phyloP scores from a whole-genome alignment of 2,329 filamentous ascomycete genomes.

The Fusarium mangiferae region DNA sequence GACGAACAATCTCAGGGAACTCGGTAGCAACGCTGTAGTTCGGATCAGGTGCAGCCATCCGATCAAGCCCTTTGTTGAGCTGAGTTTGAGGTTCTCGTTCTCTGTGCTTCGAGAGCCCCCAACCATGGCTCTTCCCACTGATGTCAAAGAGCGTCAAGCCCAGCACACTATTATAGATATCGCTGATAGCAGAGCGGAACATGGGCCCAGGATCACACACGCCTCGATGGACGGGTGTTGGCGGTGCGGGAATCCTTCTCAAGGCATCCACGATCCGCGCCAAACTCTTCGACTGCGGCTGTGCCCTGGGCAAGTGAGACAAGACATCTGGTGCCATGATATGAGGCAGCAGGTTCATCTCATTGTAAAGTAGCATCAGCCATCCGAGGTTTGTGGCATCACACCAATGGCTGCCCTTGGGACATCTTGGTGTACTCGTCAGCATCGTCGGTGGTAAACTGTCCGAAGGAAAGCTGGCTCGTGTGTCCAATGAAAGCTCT shows the following conservation, averaged over 20 bases:
- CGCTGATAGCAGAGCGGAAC: slow-evolving; percentile 59
- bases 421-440: slow-evolving; percentile 57
- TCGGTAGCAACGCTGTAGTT: slow-evolving; percentile 48
- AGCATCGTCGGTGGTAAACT: slow-evolving; percentile 40
- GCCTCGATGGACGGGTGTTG: slow-evolving; percentile 53
- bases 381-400: slow-evolving; percentile 65
- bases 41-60: slow-evolving; percentile 49
- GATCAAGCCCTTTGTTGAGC: slow-evolving; percentile 41
- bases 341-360: slow-evolving; percentile 56
- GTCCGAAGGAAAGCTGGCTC: slow-evolving; percentile 31
- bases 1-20: slow-evolving; percentile 51
- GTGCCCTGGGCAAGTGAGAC: slow-evolving; percentile 36
- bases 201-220: slow-evolving; percentile 62
- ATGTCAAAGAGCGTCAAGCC: slow-evolving; percentile 62
- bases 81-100: slow-evolving; percentile 51
- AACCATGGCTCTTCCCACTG: slow-evolving; percentile 59
- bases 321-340: slow-evolving; percentile 50
- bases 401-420: slow-evolving; percentile 60
- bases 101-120: slow-evolving; percentile 57
- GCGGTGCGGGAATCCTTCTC: slow-evolving; percentile 56
- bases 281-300: slow-evolving; percentile 53
- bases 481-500: slow-evolving; percentile 34
- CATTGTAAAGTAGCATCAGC: slow-evolving; percentile 62
- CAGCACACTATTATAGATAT: slow-evolving; percentile 62
- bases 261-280: slow-evolving; percentile 58